A percentile compares a stretch with the other conserved stretches of the same genome.
These are phyloP conservation scores for Tetracladium maxilliforme DNA, from an alignment of 2,329 filamentous ascomycete species.

Conservation along the genomic window DNA sequence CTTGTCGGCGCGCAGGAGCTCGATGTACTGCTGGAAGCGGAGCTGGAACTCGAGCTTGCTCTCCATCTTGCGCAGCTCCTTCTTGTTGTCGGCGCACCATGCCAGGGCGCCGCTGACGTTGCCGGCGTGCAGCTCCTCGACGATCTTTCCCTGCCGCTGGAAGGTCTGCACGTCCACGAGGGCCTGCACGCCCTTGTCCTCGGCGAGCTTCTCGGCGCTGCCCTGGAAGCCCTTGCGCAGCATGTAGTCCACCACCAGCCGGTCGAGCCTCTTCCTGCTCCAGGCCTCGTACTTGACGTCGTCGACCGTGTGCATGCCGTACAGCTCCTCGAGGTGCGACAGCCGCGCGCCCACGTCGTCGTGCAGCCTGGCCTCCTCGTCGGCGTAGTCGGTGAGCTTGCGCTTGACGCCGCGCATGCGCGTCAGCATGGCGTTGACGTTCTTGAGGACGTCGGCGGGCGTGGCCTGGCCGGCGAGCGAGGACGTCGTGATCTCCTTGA, in stretches of 20 bases:
- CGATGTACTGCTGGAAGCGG: slow-evolving; percentile 87
- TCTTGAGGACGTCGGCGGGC: slow-evolving; percentile 60
- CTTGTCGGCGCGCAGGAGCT: slow-evolving; percentile 61
- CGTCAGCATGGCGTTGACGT: slow-evolving; percentile 71
- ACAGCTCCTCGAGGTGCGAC: slow-evolving; percentile 66
- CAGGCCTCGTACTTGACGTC: slow-evolving; percentile 92
- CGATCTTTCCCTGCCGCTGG: slow-evolving; percentile 64
- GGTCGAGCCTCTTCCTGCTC: slow-evolving; percentile 68
- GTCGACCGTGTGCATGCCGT: slow-evolving; percentile 64
- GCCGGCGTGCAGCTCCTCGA: slow-evolving; percentile 53
- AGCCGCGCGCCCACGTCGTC: slow-evolving; percentile 63
- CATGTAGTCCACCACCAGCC: slow-evolving; percentile 85
- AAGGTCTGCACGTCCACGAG: slow-evolving; percentile 87
- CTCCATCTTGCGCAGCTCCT: slow-evolving; percentile 78
- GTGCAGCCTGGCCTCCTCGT: slow-evolving; percentile 68
- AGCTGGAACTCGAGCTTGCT: slow-evolving; percentile 87
- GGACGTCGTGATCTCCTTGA: slow-evolving; percentile 49
- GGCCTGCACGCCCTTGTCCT: slow-evolving; percentile 60
- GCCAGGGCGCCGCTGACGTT: slow-evolving; percentile 66
- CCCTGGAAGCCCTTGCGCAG: slow-evolving; percentile 69
- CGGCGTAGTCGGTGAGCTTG: slow-evolving; percentile 64
- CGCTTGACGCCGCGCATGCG: slow-evolving; percentile 79
- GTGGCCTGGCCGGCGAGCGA: slow-evolving; percentile 47
- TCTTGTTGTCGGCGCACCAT: slow-evolving; percentile 92
- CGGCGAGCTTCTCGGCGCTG: slow-evolving; percentile 61